These are phyloP conservation scores for Pseudozyma sp. DNA, from an alignment of 1,284 basidiomycete species.

Conservation along the genomic window DNA sequence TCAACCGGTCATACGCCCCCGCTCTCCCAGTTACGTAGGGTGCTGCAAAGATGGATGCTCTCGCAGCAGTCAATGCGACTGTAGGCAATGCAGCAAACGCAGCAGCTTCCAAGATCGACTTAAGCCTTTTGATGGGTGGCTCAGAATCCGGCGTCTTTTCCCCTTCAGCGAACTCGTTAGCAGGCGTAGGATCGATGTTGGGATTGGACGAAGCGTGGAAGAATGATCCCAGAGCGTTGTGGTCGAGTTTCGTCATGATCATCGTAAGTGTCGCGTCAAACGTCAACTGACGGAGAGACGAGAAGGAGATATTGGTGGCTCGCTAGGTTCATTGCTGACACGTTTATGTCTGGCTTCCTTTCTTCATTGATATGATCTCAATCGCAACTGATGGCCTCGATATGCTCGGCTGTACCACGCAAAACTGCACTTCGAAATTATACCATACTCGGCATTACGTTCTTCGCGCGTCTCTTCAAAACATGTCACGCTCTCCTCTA, in stretches of 20 bases:
- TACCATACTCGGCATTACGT: too few species aligned
- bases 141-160: slow-evolving; percentile 9
- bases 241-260: slow-evolving; percentile 51
- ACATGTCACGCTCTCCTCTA: not conserved
- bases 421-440: too few species aligned
- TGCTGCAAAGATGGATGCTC: slow-evolving; percentile 5
- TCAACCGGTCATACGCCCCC: too few species aligned
- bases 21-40: not conserved
- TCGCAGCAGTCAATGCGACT: not conserved
- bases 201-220: slow-evolving; percentile 26
- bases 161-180: not conserved
- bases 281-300: not conserved
- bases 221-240: slow-evolving; percentile 48
- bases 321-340: not conserved
- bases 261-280: slow-evolving; percentile 24
- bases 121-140: slow-evolving; percentile 33
- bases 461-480: too few species aligned
- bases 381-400: too few species aligned
- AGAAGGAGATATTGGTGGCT: not conserved
- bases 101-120: slow-evolving; percentile 8
- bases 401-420: too few species aligned
- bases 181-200: not conserved
- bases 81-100: not conserved
- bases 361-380: too few species aligned
- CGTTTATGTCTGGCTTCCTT: not conserved